A percentile compares a stretch with the other conserved stretches of the same genome.
phyloP scores from a whole-genome alignment of 148 eudicot genomes.

The Dianthus caryophyllus region DNA sequence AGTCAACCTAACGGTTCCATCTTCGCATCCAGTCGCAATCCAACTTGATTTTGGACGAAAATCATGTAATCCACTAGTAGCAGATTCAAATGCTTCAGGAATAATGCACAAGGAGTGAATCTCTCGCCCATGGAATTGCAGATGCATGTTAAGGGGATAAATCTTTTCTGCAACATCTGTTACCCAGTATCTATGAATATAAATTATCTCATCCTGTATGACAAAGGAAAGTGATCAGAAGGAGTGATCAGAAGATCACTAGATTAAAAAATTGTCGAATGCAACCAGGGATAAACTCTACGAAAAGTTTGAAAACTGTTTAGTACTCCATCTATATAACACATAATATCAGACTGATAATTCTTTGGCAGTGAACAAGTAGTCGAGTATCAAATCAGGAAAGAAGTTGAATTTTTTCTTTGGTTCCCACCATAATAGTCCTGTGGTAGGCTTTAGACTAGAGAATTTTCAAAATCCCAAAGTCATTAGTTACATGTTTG shows the following conservation, averaged over 20 bases:
- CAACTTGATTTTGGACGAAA: slow-evolving; percentile 39
- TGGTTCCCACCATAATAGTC: background rate
- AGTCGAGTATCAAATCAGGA: background rate
- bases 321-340: no score
- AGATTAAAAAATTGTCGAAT: background rate
- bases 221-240: background rate
- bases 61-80: slow-evolving; percentile 22
- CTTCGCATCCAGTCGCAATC: slow-evolving; percentile 96
- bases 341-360: slow-evolving; percentile 3
- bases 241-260: slow-evolving; percentile 12
- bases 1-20: slow-evolving; percentile 90
- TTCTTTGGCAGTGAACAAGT: background rate
- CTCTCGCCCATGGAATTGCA: slow-evolving; percentile 98
- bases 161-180: slow-evolving; percentile 41
- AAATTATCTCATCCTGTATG: slow-evolving; percentile 69
- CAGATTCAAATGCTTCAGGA: slow-evolving; percentile 28
- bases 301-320: background rate
- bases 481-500: background rate
- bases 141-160: slow-evolving; percentile 67
- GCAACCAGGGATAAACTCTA: slow-evolving; percentile 5
- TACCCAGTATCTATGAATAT: slow-evolving; percentile 52
- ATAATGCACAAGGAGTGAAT: slow-evolving; percentile 79
- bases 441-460: background rate
- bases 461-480: background rate
- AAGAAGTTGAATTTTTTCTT: background rate